Evolutionary conservation across 192 early-diverging fungal species (phyloP).

Genomic region (Thoreauomyces humboldtii): DNA sequence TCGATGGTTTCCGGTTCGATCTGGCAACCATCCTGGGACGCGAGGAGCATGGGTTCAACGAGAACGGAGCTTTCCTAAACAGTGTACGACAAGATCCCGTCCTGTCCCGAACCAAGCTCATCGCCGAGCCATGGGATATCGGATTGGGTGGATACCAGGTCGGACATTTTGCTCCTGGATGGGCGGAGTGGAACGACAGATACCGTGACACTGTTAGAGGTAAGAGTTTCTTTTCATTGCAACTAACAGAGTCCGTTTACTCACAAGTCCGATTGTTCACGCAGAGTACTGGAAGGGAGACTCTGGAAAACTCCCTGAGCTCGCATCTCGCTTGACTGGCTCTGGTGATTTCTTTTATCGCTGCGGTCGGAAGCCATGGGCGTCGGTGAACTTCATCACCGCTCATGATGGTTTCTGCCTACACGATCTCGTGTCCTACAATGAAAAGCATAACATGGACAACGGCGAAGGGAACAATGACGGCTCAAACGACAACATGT

Average conservation of each 20-base stretch:
- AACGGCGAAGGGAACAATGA: constrained; percentile 29
- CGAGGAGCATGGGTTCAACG: constrained; percentile 25
- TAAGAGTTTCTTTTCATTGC: no score
- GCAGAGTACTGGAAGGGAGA: constrained; percentile 31
- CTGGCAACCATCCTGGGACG: constrained; percentile 27
- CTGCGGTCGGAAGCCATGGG: constrained; percentile 24
- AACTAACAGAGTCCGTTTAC: no score
- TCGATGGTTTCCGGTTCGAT: constrained; percentile 30
- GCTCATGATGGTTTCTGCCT: constrained; percentile 27
- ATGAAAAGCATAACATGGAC: constrained; percentile 27
- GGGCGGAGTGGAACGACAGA: constrained; percentile 31
- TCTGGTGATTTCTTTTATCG: constrained; percentile 26
- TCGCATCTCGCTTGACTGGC: constrained; percentile 24
- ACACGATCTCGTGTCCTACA: constrained; percentile 27
- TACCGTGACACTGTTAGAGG: constrained; percentile 25
- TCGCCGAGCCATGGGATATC: constrained; percentile 31
- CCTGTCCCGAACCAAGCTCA: constrained; percentile 18
- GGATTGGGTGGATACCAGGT: constrained; percentile 30
- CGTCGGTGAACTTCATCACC: constrained; percentile 28
- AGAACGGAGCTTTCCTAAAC: constrained; percentile 30
- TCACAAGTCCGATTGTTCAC: no score
- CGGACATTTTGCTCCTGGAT: constrained; percentile 25
- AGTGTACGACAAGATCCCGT: constrained; percentile 27
- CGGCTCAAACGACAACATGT: constrained; percentile 27
- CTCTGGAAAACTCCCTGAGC: constrained; percentile 21